Evolutionary conservation across 1,139 yeast species (phyloP), one percentile per base, ranked within the genome.

Genomic region (Dujonia santamariae): DNA sequence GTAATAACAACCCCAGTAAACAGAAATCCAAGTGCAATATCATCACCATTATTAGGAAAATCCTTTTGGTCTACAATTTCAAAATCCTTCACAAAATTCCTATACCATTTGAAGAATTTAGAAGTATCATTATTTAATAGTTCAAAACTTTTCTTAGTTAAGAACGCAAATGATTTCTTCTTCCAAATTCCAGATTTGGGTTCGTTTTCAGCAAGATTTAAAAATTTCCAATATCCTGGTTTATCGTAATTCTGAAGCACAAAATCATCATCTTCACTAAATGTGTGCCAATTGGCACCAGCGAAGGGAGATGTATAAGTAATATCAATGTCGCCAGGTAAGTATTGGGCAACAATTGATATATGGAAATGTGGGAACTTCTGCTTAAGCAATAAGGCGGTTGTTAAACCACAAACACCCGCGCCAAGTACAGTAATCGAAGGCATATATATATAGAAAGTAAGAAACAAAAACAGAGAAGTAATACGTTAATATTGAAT

Each of bases 1-100:
- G 76, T 60, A 29, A 77, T 63, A 28, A 74, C 73, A 32, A 77
- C 60, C 0, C 80, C 76, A 31, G 61, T 63, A 46, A 53, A 77
- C 31, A 50, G 53, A 36, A 50, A 62, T 2, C 79, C 82, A 41
- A 54, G 61, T 1, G 48, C 50, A 11, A 54, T 48, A 1, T 57
- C 70, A 0, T 42, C 44, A 17, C 54, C 67, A n/a, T n/a, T n/a
- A 16, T 15, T 20, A 7, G 32, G 32, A 19, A 69, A 54, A 19
- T 71, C 65, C 1, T 42, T 36, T 1, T 38, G 32, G 1, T 51
- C 46, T 2, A 71, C 28, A 7, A 51, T 51, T 35, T 52, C 46
- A 37, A 56, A 67, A 7, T 60, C 67, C 19, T 58, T 51, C n/a
- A 67, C 67, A 21, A 59, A 44, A 25, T 54, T 51, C n/a, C 50